Conservation (phyloP, 768 basidiomycete species). For the Polyporus arcularius region DNA sequence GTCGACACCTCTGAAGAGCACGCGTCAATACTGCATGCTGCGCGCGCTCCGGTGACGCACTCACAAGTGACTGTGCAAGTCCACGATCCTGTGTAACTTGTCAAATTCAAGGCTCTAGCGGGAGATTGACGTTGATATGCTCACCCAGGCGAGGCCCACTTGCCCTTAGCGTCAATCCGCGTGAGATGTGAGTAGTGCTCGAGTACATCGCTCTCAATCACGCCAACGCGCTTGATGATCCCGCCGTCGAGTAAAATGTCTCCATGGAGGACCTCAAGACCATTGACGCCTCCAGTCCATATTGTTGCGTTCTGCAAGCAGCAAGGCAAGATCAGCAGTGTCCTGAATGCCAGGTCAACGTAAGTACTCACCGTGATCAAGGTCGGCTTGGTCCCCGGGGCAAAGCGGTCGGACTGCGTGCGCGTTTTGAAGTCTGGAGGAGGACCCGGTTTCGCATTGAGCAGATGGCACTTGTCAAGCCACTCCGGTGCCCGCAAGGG, state of each 20-base stretch:
- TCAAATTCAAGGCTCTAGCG: background rate
- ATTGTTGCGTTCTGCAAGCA: slow-evolving; percentile 61
- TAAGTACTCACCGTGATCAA: slow-evolving; percentile 30
- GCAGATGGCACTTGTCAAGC: slow-evolving; percentile 46
- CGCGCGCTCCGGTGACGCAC: slow-evolving; percentile 39
- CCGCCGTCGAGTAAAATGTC: slow-evolving; percentile 74
- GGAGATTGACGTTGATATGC: background rate
- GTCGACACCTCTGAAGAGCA: slow-evolving; percentile 2
- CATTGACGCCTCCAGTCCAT: slow-evolving; percentile 79
- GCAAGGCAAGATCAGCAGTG: background rate
- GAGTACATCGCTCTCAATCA: slow-evolving; percentile 32
- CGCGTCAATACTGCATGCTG: slow-evolving; percentile 39
- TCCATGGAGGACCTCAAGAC: slow-evolving; percentile 62
- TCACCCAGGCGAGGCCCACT: slow-evolving; percentile 81
- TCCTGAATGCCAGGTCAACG: too few species aligned
- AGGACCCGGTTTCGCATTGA: slow-evolving; percentile 44
- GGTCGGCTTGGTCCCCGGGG: slow-evolving; percentile 58
- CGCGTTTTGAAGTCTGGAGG: slow-evolving; percentile 49
- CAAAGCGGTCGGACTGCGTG: slow-evolving; percentile 64
- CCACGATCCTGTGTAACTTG: slow-evolving; percentile 12
- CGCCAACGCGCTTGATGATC: slow-evolving; percentile 61
- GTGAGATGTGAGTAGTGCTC: slow-evolving; percentile 36
- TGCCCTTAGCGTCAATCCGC: slow-evolving; percentile 62
- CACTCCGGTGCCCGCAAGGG: slow-evolving; percentile 32
- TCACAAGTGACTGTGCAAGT: slow-evolving; percentile 22